A percentile compares a stretch with the other conserved stretches of the same genome.
phyloP scores from a whole-genome alignment of 139 green algal genomes.

The Trebouxia sp. region DNA sequence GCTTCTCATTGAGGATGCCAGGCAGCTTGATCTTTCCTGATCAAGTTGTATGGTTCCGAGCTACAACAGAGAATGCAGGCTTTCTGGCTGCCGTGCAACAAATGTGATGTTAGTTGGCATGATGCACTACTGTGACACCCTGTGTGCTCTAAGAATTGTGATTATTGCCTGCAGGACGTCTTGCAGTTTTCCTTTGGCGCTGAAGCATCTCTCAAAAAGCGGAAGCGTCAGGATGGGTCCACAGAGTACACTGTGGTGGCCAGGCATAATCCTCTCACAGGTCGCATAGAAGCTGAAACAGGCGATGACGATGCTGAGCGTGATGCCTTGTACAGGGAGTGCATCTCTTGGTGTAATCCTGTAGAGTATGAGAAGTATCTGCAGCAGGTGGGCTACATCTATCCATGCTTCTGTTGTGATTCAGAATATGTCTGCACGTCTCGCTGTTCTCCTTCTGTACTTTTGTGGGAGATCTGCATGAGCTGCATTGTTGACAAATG shows the following conservation, averaged over 20 bases:
- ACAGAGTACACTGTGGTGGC: constrained; percentile 10
- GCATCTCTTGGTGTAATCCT: constrained; percentile 9
- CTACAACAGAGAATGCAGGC: too few relatives aligned
- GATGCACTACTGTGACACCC: too few relatives aligned
- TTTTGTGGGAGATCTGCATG: not conserved
- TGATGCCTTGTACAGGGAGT: constrained; percentile 3
- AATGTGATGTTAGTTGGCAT: not conserved
- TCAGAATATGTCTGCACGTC: not conserved
- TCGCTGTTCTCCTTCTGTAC: not conserved
- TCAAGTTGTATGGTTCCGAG: too few relatives aligned
- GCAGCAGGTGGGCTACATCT: constrained; percentile 6
- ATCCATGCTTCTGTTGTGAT: too few relatives aligned
- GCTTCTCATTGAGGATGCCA: too few relatives aligned
- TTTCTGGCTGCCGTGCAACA: too few relatives aligned
- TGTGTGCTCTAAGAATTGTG: not conserved
- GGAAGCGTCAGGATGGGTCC: not conserved
- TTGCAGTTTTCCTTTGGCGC: constrained; percentile 14
- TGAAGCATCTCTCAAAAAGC: not conserved
- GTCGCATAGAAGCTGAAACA: constrained; percentile 5
- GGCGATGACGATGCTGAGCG: not conserved
- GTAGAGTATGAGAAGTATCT: constrained; percentile 22
- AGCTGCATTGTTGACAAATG: not conserved
- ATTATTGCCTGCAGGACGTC: not conserved
- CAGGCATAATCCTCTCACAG: not conserved
- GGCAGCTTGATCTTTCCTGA: too few relatives aligned